phyloP scores from a whole-genome alignment of 257 asterid genomes.

The Oldenlandia corymbosa region DNA sequence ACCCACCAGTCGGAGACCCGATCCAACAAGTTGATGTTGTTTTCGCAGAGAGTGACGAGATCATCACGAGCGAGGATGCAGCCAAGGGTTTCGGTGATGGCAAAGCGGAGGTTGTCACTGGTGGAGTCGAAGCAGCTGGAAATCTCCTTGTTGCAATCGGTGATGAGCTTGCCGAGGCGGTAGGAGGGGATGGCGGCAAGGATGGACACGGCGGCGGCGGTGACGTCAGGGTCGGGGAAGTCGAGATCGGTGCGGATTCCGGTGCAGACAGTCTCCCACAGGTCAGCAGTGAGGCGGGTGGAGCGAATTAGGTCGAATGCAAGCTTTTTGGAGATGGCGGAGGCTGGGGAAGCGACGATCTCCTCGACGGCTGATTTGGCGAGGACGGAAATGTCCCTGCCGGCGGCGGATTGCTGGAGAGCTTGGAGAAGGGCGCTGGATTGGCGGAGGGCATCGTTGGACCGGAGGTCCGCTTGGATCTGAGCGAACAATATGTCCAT shows the following conservation, averaged over 20 bases:
- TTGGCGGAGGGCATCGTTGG: conserved; percentile 88
- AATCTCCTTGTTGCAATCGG: conserved; percentile 68
- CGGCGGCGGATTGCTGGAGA: conserved; percentile 91
- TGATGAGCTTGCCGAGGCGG: conserved; percentile 72
- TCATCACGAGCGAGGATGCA: conserved; percentile 86
- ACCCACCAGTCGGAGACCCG: conserved; percentile 84
- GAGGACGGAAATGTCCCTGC: conserved; percentile 75
- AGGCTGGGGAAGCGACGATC: conserved; percentile 89
- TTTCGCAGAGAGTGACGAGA: conserved; percentile 74
- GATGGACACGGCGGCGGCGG: conserved; percentile 82
- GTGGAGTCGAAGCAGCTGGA: conserved; percentile 71
- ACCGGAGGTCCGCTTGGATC: conserved; percentile 91
- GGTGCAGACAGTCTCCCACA: conserved; percentile 72
- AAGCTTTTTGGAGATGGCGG: conserved; percentile 79
- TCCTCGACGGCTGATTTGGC: conserved; percentile 92
- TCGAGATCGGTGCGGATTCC: conserved; percentile 80
- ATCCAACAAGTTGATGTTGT: conserved; percentile 70
- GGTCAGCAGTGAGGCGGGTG: conserved; percentile 77
- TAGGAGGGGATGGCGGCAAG: conserved; percentile 81
- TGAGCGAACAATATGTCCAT: conserved; percentile 89
- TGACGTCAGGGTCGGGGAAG: conserved; percentile 88
- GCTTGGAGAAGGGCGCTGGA: conserved; percentile 90
- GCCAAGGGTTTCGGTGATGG: conserved; percentile 81
- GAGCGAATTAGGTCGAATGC: conserved; percentile 85
- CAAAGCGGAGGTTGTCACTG: conserved; percentile 68